phyloP scores from a whole-genome alignment of 2,329 filamentous ascomycete genomes.

The Fusarium sp. region DNA sequence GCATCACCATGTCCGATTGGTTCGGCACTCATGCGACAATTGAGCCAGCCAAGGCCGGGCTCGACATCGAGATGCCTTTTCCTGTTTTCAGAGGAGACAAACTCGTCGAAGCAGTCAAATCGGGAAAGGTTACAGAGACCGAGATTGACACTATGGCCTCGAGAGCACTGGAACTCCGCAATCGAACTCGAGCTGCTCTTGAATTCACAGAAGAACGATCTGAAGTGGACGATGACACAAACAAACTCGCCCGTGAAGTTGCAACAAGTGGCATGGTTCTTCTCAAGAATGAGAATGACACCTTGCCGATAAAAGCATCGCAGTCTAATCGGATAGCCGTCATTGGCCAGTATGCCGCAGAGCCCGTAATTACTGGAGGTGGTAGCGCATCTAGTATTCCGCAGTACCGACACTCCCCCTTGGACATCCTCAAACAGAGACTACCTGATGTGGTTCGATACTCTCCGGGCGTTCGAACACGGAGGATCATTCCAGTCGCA shows the following conservation, averaged over 20 bases:
- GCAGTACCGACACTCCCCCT: constrained; percentile 28
- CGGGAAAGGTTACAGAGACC: background rate
- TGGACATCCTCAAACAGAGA: constrained; percentile 11
- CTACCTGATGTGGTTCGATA: constrained; percentile 10
- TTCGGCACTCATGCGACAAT: constrained; percentile 35
- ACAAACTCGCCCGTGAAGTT: constrained; percentile 22
- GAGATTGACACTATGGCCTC: constrained; percentile 8
- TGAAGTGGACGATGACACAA: constrained; percentile 26
- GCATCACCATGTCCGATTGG: constrained; percentile 40
- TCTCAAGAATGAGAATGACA: constrained; percentile 26
- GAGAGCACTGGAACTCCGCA: constrained; percentile 24
- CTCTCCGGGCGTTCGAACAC: constrained; percentile 26
- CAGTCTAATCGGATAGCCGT: constrained; percentile 14
- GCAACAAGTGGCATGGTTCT: constrained; percentile 26
- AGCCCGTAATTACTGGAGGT: constrained; percentile 30
- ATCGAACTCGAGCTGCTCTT: constrained; percentile 10
- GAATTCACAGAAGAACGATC: constrained; percentile 18
- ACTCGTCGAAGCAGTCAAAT: constrained; percentile 9
- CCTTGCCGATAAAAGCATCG: constrained; percentile 11
- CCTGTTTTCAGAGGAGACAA: constrained; percentile 32
- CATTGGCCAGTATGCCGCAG: constrained; percentile 27
- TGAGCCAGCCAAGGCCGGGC: constrained; percentile 15
- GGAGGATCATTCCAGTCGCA: constrained; percentile 26
- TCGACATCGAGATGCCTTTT: constrained; percentile 38
- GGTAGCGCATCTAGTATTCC: constrained; percentile 36